A percentile compares a stretch with the other conserved stretches of the same genome.
Evolutionary conservation across 805 yeast species (phyloP).

Genomic region (Candida sithepensis): DNA sequence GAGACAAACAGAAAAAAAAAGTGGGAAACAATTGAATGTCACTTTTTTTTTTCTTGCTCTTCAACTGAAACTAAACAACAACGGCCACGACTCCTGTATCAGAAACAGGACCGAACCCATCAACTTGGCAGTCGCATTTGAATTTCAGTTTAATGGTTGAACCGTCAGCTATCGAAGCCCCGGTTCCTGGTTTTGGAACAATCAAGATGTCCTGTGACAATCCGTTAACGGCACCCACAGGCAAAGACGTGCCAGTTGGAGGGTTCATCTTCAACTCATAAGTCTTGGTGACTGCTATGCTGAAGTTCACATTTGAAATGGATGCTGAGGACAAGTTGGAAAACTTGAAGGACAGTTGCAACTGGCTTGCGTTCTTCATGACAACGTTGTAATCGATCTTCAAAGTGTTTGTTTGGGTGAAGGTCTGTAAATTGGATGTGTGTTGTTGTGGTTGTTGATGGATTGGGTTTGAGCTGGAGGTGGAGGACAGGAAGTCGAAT

Average conservation of each 20-base stretch:
- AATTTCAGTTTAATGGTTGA: constrained; percentile 60
- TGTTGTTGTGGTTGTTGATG: too few relatives aligned
- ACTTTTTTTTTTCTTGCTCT: too few relatives aligned
- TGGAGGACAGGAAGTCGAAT: constrained; percentile 26
- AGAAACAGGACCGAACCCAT: constrained; percentile 42
- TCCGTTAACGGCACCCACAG: constrained; percentile 16
- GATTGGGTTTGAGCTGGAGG: constrained; percentile 1
- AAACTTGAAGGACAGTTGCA: constrained; percentile 21
- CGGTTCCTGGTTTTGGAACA: constrained; percentile 15
- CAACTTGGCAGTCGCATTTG: constrained; percentile 57
- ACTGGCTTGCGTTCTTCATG: constrained; percentile 15
- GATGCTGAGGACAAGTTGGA: constrained; percentile 39
- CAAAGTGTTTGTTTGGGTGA: constrained; percentile 4
- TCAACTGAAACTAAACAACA: constrained; percentile 4
- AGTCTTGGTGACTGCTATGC: constrained; percentile 33
- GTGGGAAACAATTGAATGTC: too few relatives aligned
- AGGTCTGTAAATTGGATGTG: background rate
- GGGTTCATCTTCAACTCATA: constrained; percentile 27
- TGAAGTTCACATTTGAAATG: constrained; percentile 41
- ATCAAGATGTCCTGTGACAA: constrained; percentile 25
- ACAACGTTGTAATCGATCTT: constrained; percentile 23
- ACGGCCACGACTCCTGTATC: constrained; percentile 52
- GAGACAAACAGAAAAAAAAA: background rate
- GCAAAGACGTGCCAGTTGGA: constrained; percentile 20
- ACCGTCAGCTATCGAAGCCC: constrained; percentile 4